phyloP scores from a whole-genome alignment of 2,329 filamentous ascomycete species.

The Waltergamsia citrina region DNA sequence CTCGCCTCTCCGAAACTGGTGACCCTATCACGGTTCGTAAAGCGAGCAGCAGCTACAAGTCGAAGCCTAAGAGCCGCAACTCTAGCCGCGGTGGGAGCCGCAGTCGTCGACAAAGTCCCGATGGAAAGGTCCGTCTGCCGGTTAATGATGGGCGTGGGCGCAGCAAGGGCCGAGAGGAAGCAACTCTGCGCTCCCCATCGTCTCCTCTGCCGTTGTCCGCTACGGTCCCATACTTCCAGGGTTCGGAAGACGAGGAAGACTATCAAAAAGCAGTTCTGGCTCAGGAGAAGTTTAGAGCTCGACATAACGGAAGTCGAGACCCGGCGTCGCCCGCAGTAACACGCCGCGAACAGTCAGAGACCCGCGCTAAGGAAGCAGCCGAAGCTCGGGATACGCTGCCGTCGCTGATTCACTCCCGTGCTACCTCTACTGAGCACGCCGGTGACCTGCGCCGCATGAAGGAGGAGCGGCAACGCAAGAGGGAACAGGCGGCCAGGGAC shows the following conservation, averaged over 20 bases:
- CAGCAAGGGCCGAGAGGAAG: constrained; percentile 49
- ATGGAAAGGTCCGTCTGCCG: constrained; percentile 29
- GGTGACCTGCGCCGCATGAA: constrained; percentile 47
- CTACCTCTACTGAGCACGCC: constrained; percentile 34
- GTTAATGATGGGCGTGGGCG: constrained; percentile 51
- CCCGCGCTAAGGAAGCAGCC: constrained; percentile 20
- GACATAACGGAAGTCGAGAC: constrained; percentile 40
- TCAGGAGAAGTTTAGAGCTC: constrained; percentile 45
- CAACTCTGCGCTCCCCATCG: constrained; percentile 61
- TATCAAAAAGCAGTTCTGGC: constrained; percentile 41
- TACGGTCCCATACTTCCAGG: constrained; percentile 22
- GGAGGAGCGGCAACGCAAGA: constrained; percentile 55
- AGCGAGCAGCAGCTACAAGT: constrained; percentile 18
- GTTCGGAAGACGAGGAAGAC: constrained; percentile 58
- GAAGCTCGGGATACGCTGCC: constrained; percentile 22
- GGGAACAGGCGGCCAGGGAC: constrained; percentile 71
- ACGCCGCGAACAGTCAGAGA: constrained; percentile 26
- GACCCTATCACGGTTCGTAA: constrained; percentile 38
- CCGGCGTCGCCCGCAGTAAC: constrained; percentile 23
- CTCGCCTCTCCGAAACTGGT: constrained; percentile 19
- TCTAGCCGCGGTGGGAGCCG: constrained; percentile 37
- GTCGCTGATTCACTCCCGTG: constrained; percentile 16
- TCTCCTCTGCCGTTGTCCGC: constrained; percentile 71
- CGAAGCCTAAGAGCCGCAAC: constrained; percentile 28
- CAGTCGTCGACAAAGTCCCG: constrained; percentile 36